Base-by-base conservation (phyloP, 495 filamentous ascomycete genomes). In the Neurospora intermedia region DNA sequence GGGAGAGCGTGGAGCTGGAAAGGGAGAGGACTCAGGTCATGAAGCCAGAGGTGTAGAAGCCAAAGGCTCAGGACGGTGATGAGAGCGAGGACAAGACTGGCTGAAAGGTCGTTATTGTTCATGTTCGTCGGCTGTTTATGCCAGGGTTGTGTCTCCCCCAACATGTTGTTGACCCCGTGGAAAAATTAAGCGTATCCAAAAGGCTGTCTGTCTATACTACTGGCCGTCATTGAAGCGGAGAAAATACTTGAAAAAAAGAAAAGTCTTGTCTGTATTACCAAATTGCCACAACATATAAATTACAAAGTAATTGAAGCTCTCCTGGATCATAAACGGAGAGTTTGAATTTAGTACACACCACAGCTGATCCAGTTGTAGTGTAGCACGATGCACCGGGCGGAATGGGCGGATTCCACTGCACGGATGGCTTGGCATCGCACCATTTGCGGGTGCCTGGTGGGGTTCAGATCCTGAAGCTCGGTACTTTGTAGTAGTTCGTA, bases 1-100 rank as follows among this genome's bases (percentile, higher is more conserved):
- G 83, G 77, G 83, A 85, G 74, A 85, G 83, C 73, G 73, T 85
- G 71, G 84, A 86, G 23, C 71, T 84, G 39, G 84, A 86, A 38
- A 79, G 84, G 73, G 77, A 82, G 38, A 76, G 76, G 23, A 69
- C 77, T 13, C 74, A 76, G 73, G 35, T 73, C 35, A 72, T 69
- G 45, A 77, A 78, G 69, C 71, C 74, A 39, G 76, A 78, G 46
- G 75, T 59, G 20, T 69, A 69, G 23, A 69, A 16, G 77, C 74
- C 45, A 71, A 73, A 20, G 72, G 69, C 8, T 7, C 39, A 71
- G 40, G 70, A 76, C 1, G 72, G 69, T 74, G 54, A 41, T 43
- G 54, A 66, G 27, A 16, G 2, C 35, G 27, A 66, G 54, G 54
- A 18, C 27, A 35, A 35, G 27, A 66, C 18, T 8, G 54, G 27